Evolutionary conservation across 73 alveolate genomes (phyloP).

Genomic region (Stentor coeruleus): DNA sequence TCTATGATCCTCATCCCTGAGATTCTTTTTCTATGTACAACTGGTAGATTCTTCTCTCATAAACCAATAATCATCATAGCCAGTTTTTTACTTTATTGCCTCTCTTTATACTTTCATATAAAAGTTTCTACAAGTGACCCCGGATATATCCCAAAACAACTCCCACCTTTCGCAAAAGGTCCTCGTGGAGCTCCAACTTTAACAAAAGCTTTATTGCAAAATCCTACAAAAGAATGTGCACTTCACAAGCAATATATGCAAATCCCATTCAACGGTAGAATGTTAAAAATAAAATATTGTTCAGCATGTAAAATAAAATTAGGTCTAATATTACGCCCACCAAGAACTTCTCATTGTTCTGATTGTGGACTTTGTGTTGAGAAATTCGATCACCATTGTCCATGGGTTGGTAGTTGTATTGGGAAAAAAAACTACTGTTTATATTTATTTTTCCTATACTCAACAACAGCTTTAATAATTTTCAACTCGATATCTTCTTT

Average conservation of each 20-base stretch:
- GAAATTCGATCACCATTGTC: slow-evolving; percentile 42
- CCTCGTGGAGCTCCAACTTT: neutral
- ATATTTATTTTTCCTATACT: neutral
- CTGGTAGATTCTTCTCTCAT: no score
- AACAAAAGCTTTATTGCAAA: neutral
- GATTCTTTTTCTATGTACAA: no score
- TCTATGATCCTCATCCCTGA: no score
- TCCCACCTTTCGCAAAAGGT: slow-evolving; percentile 23
- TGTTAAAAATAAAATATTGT: slow-evolving; percentile 21
- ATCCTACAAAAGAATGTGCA: neutral
- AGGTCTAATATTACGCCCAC: slow-evolving; percentile 34
- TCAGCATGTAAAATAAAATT: slow-evolving; percentile 9
- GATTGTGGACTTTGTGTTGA: slow-evolving; percentile 41
- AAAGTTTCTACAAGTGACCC: no score
- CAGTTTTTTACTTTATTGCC: no score
- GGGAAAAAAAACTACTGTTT: slow-evolving; percentile 33
- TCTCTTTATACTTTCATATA: no score
- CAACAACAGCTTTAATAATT: neutral
- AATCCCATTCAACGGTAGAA: neutral
- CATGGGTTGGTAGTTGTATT: slow-evolving; percentile 41
- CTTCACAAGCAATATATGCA: neutral
- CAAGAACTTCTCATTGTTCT: slow-evolving; percentile 44
- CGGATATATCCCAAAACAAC: slow-evolving; percentile 27
- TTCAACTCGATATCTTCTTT: neutral
- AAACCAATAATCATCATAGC: no score